Evolutionary conservation across 139 green algal genomes (phyloP).

Genomic region (Picochlorum sp.): DNA sequence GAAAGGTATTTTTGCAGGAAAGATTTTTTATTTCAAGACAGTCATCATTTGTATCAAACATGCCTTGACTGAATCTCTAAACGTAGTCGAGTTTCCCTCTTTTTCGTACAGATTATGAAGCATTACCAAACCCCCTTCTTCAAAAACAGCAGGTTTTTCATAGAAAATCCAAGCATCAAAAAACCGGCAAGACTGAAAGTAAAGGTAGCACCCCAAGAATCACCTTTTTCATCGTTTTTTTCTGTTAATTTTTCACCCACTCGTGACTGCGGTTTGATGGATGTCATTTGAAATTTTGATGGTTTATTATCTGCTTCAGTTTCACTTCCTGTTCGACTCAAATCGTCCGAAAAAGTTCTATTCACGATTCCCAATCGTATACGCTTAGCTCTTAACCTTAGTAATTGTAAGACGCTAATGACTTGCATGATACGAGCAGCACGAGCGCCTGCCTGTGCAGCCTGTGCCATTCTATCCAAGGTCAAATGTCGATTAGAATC

Average conservation of each 20-base stretch:
- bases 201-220: constrained; percentile 66
- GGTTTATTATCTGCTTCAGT: constrained; percentile 18
- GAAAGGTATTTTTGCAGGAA: no score
- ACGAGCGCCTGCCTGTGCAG: constrained; percentile 9
- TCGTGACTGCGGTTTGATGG: constrained; percentile 20
- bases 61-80: no score
- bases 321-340: no score
- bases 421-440: constrained; percentile 11
- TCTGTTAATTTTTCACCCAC: constrained; percentile 83
- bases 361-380: background rate
- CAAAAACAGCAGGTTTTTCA: constrained; percentile 37
- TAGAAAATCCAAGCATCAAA: constrained; percentile 66
- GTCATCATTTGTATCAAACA: no score
- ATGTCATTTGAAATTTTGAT: constrained; percentile 15
- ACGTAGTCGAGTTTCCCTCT: constrained; percentile 18
- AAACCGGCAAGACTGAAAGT: constrained; percentile 70
- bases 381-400: background rate
- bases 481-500: background rate
- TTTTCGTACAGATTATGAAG: constrained; percentile 58
- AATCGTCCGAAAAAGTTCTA: no score
- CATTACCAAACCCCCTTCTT: constrained; percentile 55
- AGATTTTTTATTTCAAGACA: no score
- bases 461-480: constrained; percentile 2
- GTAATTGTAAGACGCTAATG: background rate
- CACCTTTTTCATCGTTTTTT: constrained; percentile 73